phyloP scores from a whole-genome alignment of 306 rosid species.

The Quercus engelmannii region DNA sequence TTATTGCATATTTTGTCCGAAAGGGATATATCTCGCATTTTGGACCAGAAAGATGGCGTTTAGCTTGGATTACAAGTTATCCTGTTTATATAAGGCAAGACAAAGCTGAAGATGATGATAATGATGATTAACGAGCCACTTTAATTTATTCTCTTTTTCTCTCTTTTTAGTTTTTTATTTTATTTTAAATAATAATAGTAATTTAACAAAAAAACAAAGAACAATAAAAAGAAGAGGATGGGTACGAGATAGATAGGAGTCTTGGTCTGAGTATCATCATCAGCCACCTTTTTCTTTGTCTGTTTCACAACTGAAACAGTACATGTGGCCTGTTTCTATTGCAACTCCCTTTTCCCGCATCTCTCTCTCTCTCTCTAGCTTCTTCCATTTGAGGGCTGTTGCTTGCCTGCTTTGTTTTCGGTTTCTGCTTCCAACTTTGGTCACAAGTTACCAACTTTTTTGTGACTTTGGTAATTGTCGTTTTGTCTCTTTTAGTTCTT shows the following conservation, averaged over 20 bases:
- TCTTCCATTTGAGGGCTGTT: slow-evolving; percentile 3
- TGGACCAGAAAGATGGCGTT: not conserved
- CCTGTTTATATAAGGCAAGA: slow-evolving; percentile 18
- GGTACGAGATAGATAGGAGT: slow-evolving; percentile 4
- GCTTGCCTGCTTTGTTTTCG: slow-evolving; percentile 22
- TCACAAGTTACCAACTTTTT: slow-evolving; percentile 14
- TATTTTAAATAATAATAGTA: not conserved
- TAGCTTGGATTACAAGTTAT: slow-evolving; percentile 49
- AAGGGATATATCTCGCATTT: too few relatives aligned
- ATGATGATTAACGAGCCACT: slow-evolving; percentile 13
- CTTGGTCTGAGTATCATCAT: slow-evolving; percentile 32
- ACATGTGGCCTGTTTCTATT: slow-evolving; percentile 27
- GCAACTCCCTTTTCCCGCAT: slow-evolving; percentile 21
- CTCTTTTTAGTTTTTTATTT: not conserved
- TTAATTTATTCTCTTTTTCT: slow-evolving; percentile 18
- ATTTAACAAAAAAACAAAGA: not conserved
- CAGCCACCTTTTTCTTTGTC: slow-evolving; percentile 54
- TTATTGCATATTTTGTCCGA: rapidly evolving
- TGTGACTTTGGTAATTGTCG: slow-evolving; percentile 9
- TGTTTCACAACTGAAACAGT: slow-evolving; percentile 58
- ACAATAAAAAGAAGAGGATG: not conserved
- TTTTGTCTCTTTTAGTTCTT: slow-evolving; percentile 11
- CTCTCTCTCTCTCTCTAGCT: slow-evolving; percentile 5
- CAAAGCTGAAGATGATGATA: not conserved
- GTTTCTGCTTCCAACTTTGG: slow-evolving; percentile 20